A percentile compares a stretch with the other conserved stretches of the same genome.
Evolutionary conservation across 1,284 basidiomycete genomes (phyloP).

Genomic region (Puccinia coronata): DNA sequence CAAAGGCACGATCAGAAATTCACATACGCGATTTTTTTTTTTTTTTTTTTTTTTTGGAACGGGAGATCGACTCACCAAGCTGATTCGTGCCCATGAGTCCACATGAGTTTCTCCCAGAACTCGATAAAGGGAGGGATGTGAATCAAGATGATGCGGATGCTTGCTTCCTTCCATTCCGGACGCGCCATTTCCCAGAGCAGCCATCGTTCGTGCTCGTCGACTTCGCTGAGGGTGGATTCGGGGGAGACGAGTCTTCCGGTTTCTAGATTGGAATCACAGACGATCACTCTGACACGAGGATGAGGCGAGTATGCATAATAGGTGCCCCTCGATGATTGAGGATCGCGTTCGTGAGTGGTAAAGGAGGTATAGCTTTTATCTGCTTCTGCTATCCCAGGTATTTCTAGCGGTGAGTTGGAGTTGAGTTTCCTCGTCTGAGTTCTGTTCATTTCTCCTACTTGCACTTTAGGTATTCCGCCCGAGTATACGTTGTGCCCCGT

Average conservation of each 20-base stretch:
- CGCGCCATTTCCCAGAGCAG: constrained; percentile 51
- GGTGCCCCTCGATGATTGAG: constrained; percentile 47
- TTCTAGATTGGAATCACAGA: constrained; percentile 54
- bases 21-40: not conserved
- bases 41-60: too few species aligned
- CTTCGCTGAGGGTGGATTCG: constrained; percentile 41
- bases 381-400: constrained; percentile 16
- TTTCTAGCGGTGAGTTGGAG: not conserved
- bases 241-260: constrained; percentile 4
- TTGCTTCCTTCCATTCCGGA: constrained; percentile 52
- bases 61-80: constrained; percentile 51
- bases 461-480: constrained; percentile 51
- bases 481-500: constrained; percentile 52
- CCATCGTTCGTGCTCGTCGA: constrained; percentile 53
- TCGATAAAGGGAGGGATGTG: constrained; percentile 54
- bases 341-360: constrained; percentile 34
- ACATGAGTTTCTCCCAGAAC: constrained; percentile 53
- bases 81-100: constrained; percentile 52
- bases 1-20: not conserved
- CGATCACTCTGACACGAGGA: constrained; percentile 51
- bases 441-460: constrained; percentile 41
- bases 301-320: constrained; percentile 53
- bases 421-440: constrained; percentile 7
- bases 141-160: constrained; percentile 51
- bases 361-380: constrained; percentile 21